phyloP scores from a whole-genome alignment of 2,329 filamentous ascomycete genomes.

The Nothophaeocryptopus gaeumannii region DNA sequence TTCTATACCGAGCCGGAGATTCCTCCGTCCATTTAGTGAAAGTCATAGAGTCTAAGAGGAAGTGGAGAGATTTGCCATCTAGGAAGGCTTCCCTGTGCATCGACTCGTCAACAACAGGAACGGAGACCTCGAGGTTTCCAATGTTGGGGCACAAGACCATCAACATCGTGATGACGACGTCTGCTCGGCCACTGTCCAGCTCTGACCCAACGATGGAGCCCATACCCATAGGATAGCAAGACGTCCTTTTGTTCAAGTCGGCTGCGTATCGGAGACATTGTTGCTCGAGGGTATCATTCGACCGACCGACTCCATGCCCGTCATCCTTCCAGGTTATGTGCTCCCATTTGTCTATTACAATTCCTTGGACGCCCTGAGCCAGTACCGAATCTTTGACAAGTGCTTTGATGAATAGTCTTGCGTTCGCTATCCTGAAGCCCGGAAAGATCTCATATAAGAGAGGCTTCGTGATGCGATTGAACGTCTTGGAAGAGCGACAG shows the following conservation, averaged over 20 bases:
- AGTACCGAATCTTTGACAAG: slow-evolving; percentile 1
- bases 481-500: slow-evolving; percentile 6
- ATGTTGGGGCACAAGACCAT: slow-evolving; percentile 10
- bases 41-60: slow-evolving; percentile 7
- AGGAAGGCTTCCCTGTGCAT: slow-evolving; percentile 5
- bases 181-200: slow-evolving; percentile 12
- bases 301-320: slow-evolving; percentile 5
- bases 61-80: slow-evolving; percentile 1
- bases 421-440: slow-evolving; percentile 8
- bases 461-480: slow-evolving; percentile 12
- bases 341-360: slow-evolving; percentile 15
- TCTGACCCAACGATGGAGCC: slow-evolving; percentile 11
- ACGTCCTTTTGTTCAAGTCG: slow-evolving; percentile 4
- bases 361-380: slow-evolving; percentile 2
- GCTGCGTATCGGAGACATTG: slow-evolving; percentile 11
- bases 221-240: slow-evolving; percentile 12
- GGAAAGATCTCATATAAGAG: slow-evolving; percentile 10
- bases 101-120: slow-evolving; percentile 3
- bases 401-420: slow-evolving; percentile 9
- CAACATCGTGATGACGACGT: slow-evolving; percentile 12
- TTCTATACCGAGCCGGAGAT: slow-evolving; percentile 7
- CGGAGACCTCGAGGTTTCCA: slow-evolving; percentile 9
- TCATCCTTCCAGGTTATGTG: slow-evolving; percentile 1
- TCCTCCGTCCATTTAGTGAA: slow-evolving; percentile 1
- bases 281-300: slow-evolving; percentile 7